Evolutionary conservation across 208 protist species (phyloP).

Genomic region (Histomonas meleagridis): DNA sequence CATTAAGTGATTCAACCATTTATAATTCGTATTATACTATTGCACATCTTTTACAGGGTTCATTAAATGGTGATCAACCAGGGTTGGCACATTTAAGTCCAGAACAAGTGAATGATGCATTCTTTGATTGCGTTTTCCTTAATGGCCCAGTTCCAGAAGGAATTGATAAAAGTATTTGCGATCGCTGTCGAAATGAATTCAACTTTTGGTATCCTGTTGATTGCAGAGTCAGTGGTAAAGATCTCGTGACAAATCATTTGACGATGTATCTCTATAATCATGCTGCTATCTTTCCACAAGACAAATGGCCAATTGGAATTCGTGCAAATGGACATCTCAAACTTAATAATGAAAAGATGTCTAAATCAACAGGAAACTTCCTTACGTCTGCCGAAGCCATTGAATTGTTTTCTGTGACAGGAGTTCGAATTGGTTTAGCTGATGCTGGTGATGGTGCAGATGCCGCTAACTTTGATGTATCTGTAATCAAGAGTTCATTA

Average conservation of each 20-base stretch:
- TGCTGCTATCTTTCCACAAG: slow-evolving; percentile 72
- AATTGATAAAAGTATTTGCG: background rate
- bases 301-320: slow-evolving; percentile 70
- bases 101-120: background rate
- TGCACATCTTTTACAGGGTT: slow-evolving; percentile 60
- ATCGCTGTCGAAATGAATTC: slow-evolving; percentile 80
- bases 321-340: slow-evolving; percentile 96
- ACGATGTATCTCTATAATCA: slow-evolving; percentile 99
- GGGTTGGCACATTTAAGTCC: background rate
- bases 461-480: slow-evolving; percentile 79
- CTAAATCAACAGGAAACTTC: slow-evolving; percentile 98
- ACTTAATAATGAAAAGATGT: slow-evolving; percentile 97
- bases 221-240: slow-evolving; percentile 92
- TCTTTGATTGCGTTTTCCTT: slow-evolving; percentile 32
- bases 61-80: background rate
- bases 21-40: slow-evolving; percentile 99
- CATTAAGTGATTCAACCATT: slow-evolving; percentile 98
- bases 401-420: slow-evolving; percentile 58
- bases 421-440: slow-evolving; percentile 83
- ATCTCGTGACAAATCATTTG: slow-evolving; percentile 98
- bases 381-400: slow-evolving; percentile 68
- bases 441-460: slow-evolving; percentile 92
- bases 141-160: slow-evolving; percentile 22
- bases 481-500: slow-evolving; percentile 78
- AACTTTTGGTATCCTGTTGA: slow-evolving; percentile 96